Evolutionary conservation across 228 moss, liverwort and hornwort genomes (phyloP), one percentile per base, ranked within the genome.

Genomic region (Sphagnum magellanicum): DNA sequence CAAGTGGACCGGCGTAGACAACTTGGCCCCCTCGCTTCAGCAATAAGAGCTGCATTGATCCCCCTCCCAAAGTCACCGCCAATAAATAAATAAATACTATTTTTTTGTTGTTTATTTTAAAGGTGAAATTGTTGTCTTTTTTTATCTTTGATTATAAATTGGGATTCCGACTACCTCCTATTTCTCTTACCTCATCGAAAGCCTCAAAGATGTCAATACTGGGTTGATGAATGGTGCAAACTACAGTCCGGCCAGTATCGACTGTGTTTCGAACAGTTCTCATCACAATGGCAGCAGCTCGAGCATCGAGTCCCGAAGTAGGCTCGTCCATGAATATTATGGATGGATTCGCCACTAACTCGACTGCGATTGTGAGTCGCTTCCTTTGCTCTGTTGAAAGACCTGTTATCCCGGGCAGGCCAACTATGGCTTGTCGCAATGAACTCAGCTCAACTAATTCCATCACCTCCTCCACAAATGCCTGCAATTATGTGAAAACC

Each of bases 241-340:
- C 85, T 5, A 88, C 88, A 0, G 88, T 88, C 3, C 88, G 74
- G 11, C 85, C 82, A 0, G 85, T 88, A 66, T 88, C 85, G 70
- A 88, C 88, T 0, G 88, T 88, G 72, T 82, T 88, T 32, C 88
- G 78, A 1, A 88, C 88, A 5, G 88, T 84, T 50, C 88, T 82
- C 88, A 88, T 88, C 48, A 88, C 88, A 0, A 88, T 88, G 47
- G 88, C 88, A 17, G 88, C 88, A 0, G 88, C 88, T 49, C 88
- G 82, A 0, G 88, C 88, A 5, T 88, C 88, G 0, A 88, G 66
- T 50, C 88, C 88, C 66, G 82, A 82, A 0, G 88, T 88, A 8
- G 88, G 88, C 60, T 88, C 88, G 16, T 88, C 88, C 88, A 88
- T 80, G 65, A 88, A 88, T 53, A 88, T 88, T 10, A 88, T 88